Evolutionary conservation across 2,329 filamentous ascomycete genomes (phyloP).

Genomic region (Penicillium corylophilum): DNA sequence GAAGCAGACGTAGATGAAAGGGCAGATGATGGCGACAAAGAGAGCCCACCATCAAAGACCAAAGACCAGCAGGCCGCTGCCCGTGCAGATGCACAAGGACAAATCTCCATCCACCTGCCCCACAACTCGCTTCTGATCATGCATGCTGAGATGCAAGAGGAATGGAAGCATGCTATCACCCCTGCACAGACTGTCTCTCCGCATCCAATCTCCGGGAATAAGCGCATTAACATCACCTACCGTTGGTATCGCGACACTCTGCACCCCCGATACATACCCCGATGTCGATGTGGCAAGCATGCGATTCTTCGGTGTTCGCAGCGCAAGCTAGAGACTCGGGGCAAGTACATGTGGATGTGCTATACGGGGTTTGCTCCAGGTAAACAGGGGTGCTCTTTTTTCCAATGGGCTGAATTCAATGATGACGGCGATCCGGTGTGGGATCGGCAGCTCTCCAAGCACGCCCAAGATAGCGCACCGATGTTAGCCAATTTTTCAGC

Average conservation of each 20-base stretch:
- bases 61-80: slow-evolving; percentile 22
- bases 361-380: slow-evolving; percentile 58
- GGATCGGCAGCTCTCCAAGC: slow-evolving; percentile 30
- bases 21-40: slow-evolving; percentile 13
- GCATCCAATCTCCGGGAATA: slow-evolving; percentile 76
- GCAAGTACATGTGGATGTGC: slow-evolving; percentile 93
- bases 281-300: slow-evolving; percentile 71
- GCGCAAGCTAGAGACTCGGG: slow-evolving; percentile 71
- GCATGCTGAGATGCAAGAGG: slow-evolving; percentile 97
- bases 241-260: slow-evolving; percentile 76
- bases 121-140: slow-evolving; percentile 93
- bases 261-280: slow-evolving; percentile 74
- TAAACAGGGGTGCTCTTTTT: slow-evolving; percentile 67
- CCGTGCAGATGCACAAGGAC: slow-evolving; percentile 67
- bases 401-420: slow-evolving; percentile 83
- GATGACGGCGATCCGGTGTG: slow-evolving; percentile 79
- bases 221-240: slow-evolving; percentile 91
- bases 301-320: slow-evolving; percentile 74
- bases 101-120: slow-evolving; percentile 88
- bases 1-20: slow-evolving; percentile 42
- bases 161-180: slow-evolving; percentile 87
- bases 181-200: slow-evolving; percentile 75
- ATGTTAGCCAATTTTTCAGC: slow-evolving; percentile 28
- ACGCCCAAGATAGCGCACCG: slow-evolving; percentile 19
- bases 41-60: slow-evolving; percentile 25